Evolutionary conservation across 352 stramenopile genomes (phyloP).

Genomic region (Elongisporangium undulatum): DNA sequence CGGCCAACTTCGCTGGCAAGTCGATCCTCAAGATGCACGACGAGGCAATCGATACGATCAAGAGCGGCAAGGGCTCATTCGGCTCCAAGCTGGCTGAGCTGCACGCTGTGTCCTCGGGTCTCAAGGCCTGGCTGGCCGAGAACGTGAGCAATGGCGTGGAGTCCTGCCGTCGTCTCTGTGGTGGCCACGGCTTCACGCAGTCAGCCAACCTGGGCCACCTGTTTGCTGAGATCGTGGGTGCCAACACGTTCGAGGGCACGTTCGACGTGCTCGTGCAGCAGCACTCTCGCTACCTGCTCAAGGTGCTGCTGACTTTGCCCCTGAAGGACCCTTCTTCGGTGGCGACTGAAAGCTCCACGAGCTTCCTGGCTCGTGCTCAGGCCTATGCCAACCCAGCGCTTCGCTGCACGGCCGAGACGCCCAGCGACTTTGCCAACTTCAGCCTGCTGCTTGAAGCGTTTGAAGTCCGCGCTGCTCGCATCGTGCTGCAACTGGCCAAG

Average conservation of each 20-base stretch:
- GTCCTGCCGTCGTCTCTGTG: conserved; percentile 18
- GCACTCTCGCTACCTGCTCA: conserved; percentile 39
- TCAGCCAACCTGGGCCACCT: conserved; percentile 9
- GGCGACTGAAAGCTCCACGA: conserved; percentile 7
- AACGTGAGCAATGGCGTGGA: conserved; percentile 29
- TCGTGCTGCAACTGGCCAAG: conserved; percentile 20
- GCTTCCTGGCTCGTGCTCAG: conserved; percentile 34
- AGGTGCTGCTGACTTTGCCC: conserved; percentile 14
- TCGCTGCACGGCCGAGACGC: conserved; percentile 23
- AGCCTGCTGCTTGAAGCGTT: conserved; percentile 35
- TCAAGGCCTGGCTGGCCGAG: conserved; percentile 33
- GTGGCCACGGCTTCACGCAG: conserved; percentile 11
- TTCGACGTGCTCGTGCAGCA: conserved; percentile 58
- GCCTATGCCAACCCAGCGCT: conserved; percentile 18
- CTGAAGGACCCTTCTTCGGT: conserved; percentile 1
- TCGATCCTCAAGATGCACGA: conserved; percentile 17
- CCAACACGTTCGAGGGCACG: conserved; percentile 47
- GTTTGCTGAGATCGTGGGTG: conserved; percentile 35
- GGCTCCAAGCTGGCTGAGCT: conserved; percentile 21
- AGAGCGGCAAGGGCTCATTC: conserved; percentile 13
- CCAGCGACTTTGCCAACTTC: conserved; percentile 30
- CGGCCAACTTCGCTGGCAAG: conserved; percentile 15
- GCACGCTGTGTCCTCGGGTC: conserved; percentile 24
- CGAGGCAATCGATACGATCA: conserved; percentile 14
- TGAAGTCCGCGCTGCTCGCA: conserved; percentile 24